Conservation (phyloP, 768 basidiomycete species). For the Lentinula detonsa region DNA sequence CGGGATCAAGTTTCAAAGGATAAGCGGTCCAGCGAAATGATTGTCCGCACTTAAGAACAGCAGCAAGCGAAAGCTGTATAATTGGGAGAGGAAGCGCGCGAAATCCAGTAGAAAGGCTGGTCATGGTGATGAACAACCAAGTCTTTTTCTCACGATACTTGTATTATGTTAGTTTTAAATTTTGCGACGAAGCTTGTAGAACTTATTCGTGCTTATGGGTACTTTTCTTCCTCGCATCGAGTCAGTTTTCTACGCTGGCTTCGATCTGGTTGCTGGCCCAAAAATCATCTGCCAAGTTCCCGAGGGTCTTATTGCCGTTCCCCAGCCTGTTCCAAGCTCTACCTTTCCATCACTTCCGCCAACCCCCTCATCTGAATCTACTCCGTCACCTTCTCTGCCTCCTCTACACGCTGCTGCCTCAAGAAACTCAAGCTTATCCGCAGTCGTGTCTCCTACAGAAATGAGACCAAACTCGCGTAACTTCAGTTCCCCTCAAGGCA, state of each 20-base stretch:
- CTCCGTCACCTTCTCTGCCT: constrained; percentile 16
- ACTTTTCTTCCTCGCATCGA: constrained; percentile 77
- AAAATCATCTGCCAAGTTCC: constrained; percentile 93
- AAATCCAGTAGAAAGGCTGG: constrained; percentile 37
- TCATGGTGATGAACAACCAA: constrained; percentile 12
- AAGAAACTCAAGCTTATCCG: constrained; percentile 45
- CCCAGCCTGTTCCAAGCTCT: constrained; percentile 17
- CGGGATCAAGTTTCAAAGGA: constrained; percentile 25
- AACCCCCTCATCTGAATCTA: constrained; percentile 31
- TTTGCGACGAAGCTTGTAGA: neutral
- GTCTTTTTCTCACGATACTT: constrained; percentile 16
- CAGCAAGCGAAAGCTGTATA: constrained; percentile 70
- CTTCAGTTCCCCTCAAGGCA: constrained; percentile 38
- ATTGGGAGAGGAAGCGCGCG: constrained; percentile 53
- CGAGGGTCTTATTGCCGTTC: constrained; percentile 72
- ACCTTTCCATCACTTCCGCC: constrained; percentile 27
- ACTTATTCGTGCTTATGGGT: constrained; percentile 37
- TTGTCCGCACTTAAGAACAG: constrained; percentile 79
- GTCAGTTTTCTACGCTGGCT: constrained; percentile 92
- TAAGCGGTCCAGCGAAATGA: constrained; percentile 76
- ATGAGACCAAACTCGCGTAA: constrained; percentile 37
- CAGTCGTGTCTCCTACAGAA: constrained; percentile 37
- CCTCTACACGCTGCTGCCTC: constrained; percentile 26
- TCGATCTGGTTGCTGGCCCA: constrained; percentile 81
- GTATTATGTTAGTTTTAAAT: too few species aligned